phyloP scores from a whole-genome alignment of 768 basidiomycete species.

The Megacollybia marginata region DNA sequence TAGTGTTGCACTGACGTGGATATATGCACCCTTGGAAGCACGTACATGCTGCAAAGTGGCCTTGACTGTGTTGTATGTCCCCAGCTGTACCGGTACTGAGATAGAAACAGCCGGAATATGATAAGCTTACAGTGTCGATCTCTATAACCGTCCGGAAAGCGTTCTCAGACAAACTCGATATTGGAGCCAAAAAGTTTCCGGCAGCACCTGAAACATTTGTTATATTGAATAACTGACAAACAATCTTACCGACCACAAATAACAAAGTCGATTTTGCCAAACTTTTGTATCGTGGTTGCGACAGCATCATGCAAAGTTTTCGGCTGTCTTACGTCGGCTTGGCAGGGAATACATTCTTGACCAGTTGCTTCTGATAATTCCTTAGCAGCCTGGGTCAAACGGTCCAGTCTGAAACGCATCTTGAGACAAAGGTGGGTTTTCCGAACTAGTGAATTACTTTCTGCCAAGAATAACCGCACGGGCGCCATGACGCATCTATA shows the following conservation, averaged over 20 bases:
- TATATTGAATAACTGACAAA: not conserved
- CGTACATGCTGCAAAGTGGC: constrained; percentile 76
- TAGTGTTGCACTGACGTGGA: constrained; percentile 84
- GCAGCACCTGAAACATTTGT: constrained; percentile 63
- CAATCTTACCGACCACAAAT: constrained; percentile 63
- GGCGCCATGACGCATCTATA: constrained; percentile 78
- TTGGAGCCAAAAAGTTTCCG: constrained; percentile 91
- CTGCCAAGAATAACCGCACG: constrained; percentile 78
- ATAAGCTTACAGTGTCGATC: constrained; percentile 72
- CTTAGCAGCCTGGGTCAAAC: constrained; percentile 59
- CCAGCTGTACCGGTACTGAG: constrained; percentile 42
- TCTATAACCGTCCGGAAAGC: constrained; percentile 90
- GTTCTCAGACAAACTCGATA: constrained; percentile 77
- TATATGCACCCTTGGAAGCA: constrained; percentile 68
- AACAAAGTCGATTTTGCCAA: constrained; percentile 90
- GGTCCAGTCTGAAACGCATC: constrained; percentile 47
- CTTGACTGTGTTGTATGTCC: constrained; percentile 92
- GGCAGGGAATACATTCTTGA: constrained; percentile 56
- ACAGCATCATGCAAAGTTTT: constrained; percentile 71
- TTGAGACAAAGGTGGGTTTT: not conserved
- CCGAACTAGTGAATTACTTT: constrained; percentile 46
- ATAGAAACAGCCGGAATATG: not conserved
- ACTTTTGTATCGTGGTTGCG: constrained; percentile 60
- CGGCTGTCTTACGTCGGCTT: constrained; percentile 81
- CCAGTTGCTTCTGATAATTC: constrained; percentile 70